Percentiles rank a stretch among this genome's conserved stretches.
These are phyloP conservation scores for Cyclocybe aegerita DNA, from an alignment of 768 basidiomycete species.

Conservation along the genomic window DNA sequence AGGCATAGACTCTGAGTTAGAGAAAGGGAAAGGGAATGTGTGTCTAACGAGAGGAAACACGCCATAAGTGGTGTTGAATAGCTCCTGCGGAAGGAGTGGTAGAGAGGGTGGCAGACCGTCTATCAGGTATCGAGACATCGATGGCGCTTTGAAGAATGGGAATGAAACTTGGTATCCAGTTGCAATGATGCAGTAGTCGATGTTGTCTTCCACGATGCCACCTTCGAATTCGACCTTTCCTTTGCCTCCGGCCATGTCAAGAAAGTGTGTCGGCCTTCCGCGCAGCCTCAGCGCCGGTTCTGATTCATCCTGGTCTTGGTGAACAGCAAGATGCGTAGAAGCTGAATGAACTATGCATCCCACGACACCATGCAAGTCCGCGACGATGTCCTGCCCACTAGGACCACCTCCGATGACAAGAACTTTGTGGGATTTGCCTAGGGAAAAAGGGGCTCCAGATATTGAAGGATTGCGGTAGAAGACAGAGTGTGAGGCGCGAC, in stretches of 20 bases:
- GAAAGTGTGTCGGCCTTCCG: neutral
- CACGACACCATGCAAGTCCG: constrained; percentile 50
- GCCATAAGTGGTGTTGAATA: constrained; percentile 65
- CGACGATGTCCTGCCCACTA: constrained; percentile 66
- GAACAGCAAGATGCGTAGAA: constrained; percentile 30
- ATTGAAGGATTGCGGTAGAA: constrained; percentile 58
- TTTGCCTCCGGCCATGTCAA: constrained; percentile 8
- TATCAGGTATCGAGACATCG: constrained; percentile 7
- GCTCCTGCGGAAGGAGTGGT: constrained; percentile 35
- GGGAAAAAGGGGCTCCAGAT: constrained; percentile 19
- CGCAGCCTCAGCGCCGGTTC: too few species aligned
- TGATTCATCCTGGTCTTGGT: constrained; percentile 13
- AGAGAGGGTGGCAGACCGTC: constrained; percentile 33
- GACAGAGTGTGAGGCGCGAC: constrained; percentile 62
- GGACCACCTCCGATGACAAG: constrained; percentile 57
- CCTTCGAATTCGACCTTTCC: constrained; percentile 61
- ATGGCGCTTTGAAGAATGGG: constrained; percentile 51
- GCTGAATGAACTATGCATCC: constrained; percentile 57
- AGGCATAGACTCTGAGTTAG: constrained; percentile 17
- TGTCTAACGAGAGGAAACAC: constrained; percentile 73
- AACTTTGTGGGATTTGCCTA: constrained; percentile 35
- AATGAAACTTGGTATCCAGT: constrained; percentile 72
- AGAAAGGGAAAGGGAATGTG: constrained; percentile 58
- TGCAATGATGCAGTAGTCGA: constrained; percentile 70
- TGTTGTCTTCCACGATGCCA: constrained; percentile 47